Percentiles rank a stretch among this genome's conserved stretches.
phyloP scores from a whole-genome alignment of 2,329 filamentous ascomycete genomes.

The Clarireedia paspali region DNA sequence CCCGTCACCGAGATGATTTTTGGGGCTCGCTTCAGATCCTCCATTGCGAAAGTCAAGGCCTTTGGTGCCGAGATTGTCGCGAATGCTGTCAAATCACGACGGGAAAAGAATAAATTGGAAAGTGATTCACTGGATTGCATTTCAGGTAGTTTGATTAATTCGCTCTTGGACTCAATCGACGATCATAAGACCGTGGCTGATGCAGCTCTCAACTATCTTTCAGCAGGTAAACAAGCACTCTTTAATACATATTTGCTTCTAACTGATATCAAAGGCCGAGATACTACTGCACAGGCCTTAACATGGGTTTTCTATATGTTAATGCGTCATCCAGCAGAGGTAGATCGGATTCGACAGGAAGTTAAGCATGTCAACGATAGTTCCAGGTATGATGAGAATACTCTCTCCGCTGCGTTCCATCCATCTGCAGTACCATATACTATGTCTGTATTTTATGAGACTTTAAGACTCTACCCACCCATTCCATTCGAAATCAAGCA shows the following conservation, averaged over 20 bases:
- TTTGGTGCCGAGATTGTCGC: conserved; percentile 52
- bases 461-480: conserved; percentile 53
- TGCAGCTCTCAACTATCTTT: conserved; percentile 58
- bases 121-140: conserved; percentile 27
- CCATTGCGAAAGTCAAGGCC: conserved; percentile 42
- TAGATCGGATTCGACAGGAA: conserved; percentile 37
- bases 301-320: conserved; percentile 58
- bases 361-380: conserved; percentile 22
- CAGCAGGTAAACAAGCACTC: conserved; percentile 37
- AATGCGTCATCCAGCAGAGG: conserved; percentile 40
- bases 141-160: conserved; percentile 52
- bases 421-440: conserved; percentile 43
- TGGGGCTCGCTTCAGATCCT: conserved; percentile 39
- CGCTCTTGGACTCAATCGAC: conserved; percentile 48
- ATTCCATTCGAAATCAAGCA: conserved; percentile 62
- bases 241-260: not conserved
- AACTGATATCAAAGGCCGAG: conserved; percentile 37
- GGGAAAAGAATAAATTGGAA: conserved; percentile 18
- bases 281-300: conserved; percentile 57
- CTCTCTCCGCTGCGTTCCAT: conserved; percentile 14
- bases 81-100: conserved; percentile 40
- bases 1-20: conserved; percentile 48
- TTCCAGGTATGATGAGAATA: conserved; percentile 1
- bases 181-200: conserved; percentile 52
- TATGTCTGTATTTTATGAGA: conserved; percentile 55